Evolutionary conservation across 805 yeast genomes (phyloP), one percentile per base, ranked within the genome.

Genomic region (Barnettozyma californica): DNA sequence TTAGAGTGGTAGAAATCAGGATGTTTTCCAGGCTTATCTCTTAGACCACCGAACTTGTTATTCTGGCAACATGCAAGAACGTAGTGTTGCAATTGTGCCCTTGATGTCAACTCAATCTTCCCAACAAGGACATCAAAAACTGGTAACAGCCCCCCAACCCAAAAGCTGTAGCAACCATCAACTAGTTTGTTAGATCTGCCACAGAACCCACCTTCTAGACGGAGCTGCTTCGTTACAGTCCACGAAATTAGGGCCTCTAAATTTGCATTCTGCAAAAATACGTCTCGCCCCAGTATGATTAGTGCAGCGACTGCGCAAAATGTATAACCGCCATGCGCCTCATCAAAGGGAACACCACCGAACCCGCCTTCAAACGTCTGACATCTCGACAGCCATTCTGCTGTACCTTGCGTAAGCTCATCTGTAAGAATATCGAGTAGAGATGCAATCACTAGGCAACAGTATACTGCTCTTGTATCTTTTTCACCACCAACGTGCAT

Each of bases 301-400:
- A 80, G 68, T 44, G 80, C 77, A 41, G 84, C 95, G 40, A 87
- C 70, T 0, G 92, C 95, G 69, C 99, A 94, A 64, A 80, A 94
- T 0, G 98, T 81, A 63, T 94, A 95, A 1, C 99, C 99, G 2
- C 97, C 99, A 63, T 94, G 99, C 0, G 98, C 97, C 65, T 94
- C 99, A 51, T 80, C 84, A 18, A 63, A 64, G 0, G 95, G 94
- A 19, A 74, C 72, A 1, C 95, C 96, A 1, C 91, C 89, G 67
- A 92, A 87, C 0, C 99, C 99, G 21, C 99, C 99, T 68, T 95
- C 99, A 62, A 77, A 91, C 0, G 92, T 87, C 65, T 94, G 99
- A 57, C 97, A 89, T 11, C 62, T 54, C 0, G 67, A 57, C 13
- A 94, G 55, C 83, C 90, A 92, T 13, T 75, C 76, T 2, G 71